These are phyloP conservation scores for Mycotypha africana DNA, from an alignment of 371 early-diverging fungal species.

Conservation along the genomic window DNA sequence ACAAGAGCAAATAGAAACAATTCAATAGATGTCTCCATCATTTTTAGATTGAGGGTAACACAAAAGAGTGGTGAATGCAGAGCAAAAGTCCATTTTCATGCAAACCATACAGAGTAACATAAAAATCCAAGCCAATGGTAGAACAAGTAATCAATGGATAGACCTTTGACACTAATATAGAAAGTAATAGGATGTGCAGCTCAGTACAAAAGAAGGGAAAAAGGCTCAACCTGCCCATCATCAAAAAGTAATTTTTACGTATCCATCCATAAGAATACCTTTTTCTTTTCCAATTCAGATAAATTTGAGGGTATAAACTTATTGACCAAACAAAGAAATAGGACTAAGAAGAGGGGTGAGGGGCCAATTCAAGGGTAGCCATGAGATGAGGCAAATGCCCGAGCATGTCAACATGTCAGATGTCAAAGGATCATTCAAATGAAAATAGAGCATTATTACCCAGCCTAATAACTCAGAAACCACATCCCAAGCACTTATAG, in stretches of 20 bases:
- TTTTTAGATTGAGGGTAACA: too few relatives aligned
- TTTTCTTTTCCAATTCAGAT: conserved; percentile 28
- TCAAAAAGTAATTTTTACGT: neutral
- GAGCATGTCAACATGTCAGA: too few relatives aligned
- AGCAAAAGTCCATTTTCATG: too few relatives aligned
- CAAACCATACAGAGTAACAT: conserved; percentile 58
- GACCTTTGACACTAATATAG: conserved; percentile 58
- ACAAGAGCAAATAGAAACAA: too few relatives aligned
- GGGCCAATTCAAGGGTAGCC: too few relatives aligned
- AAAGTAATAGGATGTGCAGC: neutral
- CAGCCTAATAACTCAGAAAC: conserved; percentile 30
- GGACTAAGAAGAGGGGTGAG: too few relatives aligned
- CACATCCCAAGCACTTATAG: conserved; percentile 10
- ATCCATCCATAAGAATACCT: conserved; percentile 13
- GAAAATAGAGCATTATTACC: conserved; percentile 20
- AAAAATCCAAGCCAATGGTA: conserved; percentile 76
- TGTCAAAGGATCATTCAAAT: neutral
- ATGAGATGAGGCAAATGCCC: too few relatives aligned
- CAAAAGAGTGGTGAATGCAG: too few relatives aligned
- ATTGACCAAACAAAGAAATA: conserved; percentile 37
- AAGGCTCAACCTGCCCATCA: too few relatives aligned
- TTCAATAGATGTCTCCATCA: too few relatives aligned
- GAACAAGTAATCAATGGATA: conserved; percentile 80
- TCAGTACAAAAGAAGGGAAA: neutral
- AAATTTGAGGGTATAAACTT: conserved; percentile 36